Evolutionary conservation across 1,284 basidiomycete species (phyloP), one percentile per base, ranked within the genome.

Genomic region (Lignosus rhinocerotis): DNA sequence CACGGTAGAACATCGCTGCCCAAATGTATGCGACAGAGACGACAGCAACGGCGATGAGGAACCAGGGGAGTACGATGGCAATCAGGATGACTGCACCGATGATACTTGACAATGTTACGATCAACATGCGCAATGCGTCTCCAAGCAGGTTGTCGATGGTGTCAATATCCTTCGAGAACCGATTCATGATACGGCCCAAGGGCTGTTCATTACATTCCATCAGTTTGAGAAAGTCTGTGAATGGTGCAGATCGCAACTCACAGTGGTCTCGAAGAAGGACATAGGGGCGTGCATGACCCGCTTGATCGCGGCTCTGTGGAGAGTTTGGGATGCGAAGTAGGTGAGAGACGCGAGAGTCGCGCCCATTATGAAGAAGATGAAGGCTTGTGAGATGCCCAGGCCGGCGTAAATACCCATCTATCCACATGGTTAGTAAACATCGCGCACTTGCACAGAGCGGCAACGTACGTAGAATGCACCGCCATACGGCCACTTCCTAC

Each of bases 251-350:
- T 30, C n/a, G 21, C 19, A 31, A 65, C 77, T 66, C 62, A 84
- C 83, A 0, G 92, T 94, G 0, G 92, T 94, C 70, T 96, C 94
- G 68, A 94, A 95, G 78, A 94, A 94, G 5, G 84, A 84, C 86
- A 93, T 93, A 0, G 93, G 93, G 0, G 90, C 88, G 64, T 85
- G 80, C 75, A 86, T 81, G 42, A 93, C 80, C 32, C 86, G 80
- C 6, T 76, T 72, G 56, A 91, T 85, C 1, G 89, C 85, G 44
- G 71, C 72, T 16, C 71, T 66, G 65, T 87, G 85, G 32, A 88
- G 70, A 6, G 68, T 66, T 51, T 76, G 76, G 25, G 82, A 85
- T 0, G 92, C 88, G 69, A 86, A 87, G 70, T 86, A 93, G 17
- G 85, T 82, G 52, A 88, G 69, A 47, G 83, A 57, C 0, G 82